Conservation (phyloP, 352 stramenopile genomes). For the Phytophthora kernoviae region DNA sequence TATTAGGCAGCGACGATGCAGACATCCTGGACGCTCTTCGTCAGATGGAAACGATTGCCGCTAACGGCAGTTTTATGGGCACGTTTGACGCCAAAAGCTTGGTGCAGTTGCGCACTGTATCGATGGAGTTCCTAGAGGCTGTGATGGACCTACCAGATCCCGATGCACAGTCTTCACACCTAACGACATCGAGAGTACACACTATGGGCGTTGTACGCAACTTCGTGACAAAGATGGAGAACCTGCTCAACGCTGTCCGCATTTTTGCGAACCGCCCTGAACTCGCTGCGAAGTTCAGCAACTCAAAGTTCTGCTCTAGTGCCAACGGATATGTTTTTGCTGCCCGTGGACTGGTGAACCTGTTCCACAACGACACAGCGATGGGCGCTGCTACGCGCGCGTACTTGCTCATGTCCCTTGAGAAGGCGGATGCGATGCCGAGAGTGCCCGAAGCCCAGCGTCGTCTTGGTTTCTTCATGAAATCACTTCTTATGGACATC, state of each 20-base stretch:
- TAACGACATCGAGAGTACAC: constrained; percentile 62
- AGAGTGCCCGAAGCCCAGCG: constrained; percentile 71
- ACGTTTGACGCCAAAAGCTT: constrained; percentile 66
- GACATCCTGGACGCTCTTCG: constrained; percentile 68
- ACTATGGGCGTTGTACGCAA: constrained; percentile 77
- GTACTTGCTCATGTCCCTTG: constrained; percentile 72
- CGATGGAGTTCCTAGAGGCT: constrained; percentile 78
- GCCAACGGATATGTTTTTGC: constrained; percentile 83
- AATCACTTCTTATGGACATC: constrained; percentile 82
- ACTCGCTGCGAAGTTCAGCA: constrained; percentile 65
- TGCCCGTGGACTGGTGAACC: constrained; percentile 71
- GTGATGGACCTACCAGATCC: constrained; percentile 77
- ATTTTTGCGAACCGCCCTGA: constrained; percentile 61
- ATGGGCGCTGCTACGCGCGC: constrained; percentile 81
- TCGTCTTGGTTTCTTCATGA: constrained; percentile 84
- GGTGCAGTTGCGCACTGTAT: constrained; percentile 50
- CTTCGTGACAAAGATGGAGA: constrained; percentile 80
- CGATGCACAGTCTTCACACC: constrained; percentile 51
- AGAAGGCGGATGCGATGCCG: constrained; percentile 73
- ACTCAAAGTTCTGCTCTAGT: constrained; percentile 78
- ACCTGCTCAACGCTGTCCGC: constrained; percentile 60
- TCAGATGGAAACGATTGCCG: constrained; percentile 68
- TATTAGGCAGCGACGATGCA: constrained; percentile 67
- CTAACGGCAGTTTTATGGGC: constrained; percentile 64
- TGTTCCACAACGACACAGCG: constrained; percentile 76